These are phyloP conservation scores for Dryas octopetala DNA, from an alignment of 306 rosid genomes.

Conservation along the genomic window DNA sequence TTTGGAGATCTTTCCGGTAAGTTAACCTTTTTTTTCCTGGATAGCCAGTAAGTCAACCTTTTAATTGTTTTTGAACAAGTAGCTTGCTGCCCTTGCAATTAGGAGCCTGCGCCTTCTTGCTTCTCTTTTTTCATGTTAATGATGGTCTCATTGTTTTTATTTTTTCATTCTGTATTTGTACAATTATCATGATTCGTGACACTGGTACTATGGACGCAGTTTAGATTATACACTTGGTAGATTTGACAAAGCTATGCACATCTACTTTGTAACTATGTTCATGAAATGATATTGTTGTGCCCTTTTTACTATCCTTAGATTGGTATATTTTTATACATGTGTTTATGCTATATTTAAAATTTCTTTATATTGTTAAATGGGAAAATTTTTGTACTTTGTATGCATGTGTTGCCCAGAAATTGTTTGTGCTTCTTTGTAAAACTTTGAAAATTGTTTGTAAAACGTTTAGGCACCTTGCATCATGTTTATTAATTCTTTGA, in stretches of 20 bases:
- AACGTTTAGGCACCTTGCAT: slow-evolving; percentile 10
- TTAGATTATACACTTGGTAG: background rate
- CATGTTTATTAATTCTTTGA: slow-evolving; percentile 33
- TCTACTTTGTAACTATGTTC: background rate
- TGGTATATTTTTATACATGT: background rate
- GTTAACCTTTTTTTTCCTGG: slow-evolving; percentile 1
- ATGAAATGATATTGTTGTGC: slow-evolving; percentile 1
- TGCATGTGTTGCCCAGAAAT: background rate
- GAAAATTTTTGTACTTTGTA: background rate
- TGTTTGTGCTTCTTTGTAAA: background rate
- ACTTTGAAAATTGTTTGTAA: too few species aligned
- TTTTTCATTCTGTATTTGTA: background rate
- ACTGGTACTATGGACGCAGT: background rate
- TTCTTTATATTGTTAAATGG: background rate
- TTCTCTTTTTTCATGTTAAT: background rate
- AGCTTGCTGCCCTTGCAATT: slow-evolving; percentile 9
- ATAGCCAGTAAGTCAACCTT: slow-evolving; percentile 41
- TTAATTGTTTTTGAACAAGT: background rate
- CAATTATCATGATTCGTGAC: background rate
- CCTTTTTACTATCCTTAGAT: background rate
- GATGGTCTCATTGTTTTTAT: background rate
- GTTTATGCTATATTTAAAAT: background rate
- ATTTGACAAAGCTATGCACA: background rate
- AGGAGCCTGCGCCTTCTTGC: background rate
- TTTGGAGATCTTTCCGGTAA: slow-evolving; percentile 84